Conservation (phyloP, 2,329 filamentous ascomycete genomes). For the Pestalotiopsis sp. region DNA sequence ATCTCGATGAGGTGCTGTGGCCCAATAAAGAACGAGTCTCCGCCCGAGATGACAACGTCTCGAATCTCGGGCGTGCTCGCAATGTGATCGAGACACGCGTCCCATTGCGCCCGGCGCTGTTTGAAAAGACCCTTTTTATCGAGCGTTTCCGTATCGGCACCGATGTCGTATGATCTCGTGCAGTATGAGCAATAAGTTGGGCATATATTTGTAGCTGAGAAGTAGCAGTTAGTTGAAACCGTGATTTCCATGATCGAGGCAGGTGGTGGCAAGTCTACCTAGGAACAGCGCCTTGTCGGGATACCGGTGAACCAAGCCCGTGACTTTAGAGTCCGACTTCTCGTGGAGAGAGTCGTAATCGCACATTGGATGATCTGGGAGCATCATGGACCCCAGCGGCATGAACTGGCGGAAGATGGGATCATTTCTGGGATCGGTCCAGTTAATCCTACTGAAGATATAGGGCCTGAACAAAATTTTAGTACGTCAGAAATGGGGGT, state of each 20-base stretch:
- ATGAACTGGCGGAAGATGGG: slow-evolving; percentile 62
- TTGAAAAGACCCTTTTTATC: slow-evolving; percentile 40
- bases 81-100: slow-evolving; percentile 59
- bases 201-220: slow-evolving; percentile 56
- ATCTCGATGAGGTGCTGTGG: slow-evolving; percentile 53
- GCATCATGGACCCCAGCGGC: slow-evolving; percentile 52
- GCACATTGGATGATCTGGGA: slow-evolving; percentile 55
- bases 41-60: slow-evolving; percentile 64
- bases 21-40: slow-evolving; percentile 59
- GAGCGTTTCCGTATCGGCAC: slow-evolving; percentile 52
- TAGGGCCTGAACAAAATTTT: slow-evolving; percentile 44
- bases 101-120: slow-evolving; percentile 46
- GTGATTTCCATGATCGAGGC: no score
- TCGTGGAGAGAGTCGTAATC: slow-evolving; percentile 61
- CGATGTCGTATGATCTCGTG: slow-evolving; percentile 61
- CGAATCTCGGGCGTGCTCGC: slow-evolving; percentile 46
- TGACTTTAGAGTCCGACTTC: slow-evolving; percentile 53
- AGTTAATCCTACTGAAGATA: slow-evolving; percentile 58
- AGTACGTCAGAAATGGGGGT: neutral
- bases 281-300: slow-evolving; percentile 63
- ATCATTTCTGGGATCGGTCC: slow-evolving; percentile 58
- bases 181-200: slow-evolving; percentile 65
- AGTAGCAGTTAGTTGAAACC: neutral
- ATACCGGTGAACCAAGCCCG: slow-evolving; percentile 63
- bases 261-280: slow-evolving; percentile 39